Evolutionary conservation across 2,329 filamentous ascomycete species (phyloP).

Genomic region (Colletotrichum horii): DNA sequence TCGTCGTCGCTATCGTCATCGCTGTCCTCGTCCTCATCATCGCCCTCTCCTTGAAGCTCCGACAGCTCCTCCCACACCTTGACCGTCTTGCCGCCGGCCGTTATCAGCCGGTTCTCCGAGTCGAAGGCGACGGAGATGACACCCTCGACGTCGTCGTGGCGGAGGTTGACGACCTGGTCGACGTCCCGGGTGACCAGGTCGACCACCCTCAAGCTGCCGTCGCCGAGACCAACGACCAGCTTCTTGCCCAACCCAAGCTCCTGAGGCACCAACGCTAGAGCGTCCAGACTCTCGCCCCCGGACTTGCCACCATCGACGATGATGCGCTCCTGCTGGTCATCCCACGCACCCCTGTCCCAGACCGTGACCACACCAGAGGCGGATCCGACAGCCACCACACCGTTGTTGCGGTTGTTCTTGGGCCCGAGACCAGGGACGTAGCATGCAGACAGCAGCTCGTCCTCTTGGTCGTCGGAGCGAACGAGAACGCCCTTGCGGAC

Average conservation of each 20-base stretch:
- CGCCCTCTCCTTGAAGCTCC: conserved; percentile 57
- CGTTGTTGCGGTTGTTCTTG: conserved; percentile 68
- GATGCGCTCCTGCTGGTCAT: conserved; percentile 91
- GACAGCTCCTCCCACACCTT: conserved; percentile 91
- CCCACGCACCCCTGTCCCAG: conserved; percentile 95
- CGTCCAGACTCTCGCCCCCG: conserved; percentile 81
- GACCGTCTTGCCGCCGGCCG: conserved; percentile 81
- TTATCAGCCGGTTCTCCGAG: conserved; percentile 84
- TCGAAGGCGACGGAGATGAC: conserved; percentile 86
- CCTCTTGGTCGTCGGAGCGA: conserved; percentile 92
- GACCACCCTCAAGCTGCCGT: conserved; percentile 80
- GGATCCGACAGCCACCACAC: conserved; percentile 77
- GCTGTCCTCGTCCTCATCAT: conserved; percentile 50
- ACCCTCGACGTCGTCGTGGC: conserved; percentile 87
- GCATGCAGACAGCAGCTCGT: conserved; percentile 83
- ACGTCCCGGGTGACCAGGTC: conserved; percentile 77
- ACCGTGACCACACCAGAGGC: conserved; percentile 84
- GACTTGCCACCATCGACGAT: conserved; percentile 68
- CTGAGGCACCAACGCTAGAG: conserved; percentile 74
- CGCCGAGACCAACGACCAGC: conserved; percentile 80
- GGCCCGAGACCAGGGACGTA: conserved; percentile 80
- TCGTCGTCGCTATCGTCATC: conserved; percentile 47
- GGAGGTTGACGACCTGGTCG: conserved; percentile 60
- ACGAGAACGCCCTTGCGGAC: conserved; percentile 84
- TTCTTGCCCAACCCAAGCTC: conserved; percentile 73